Percentiles rank a stretch among this genome's conserved stretches.
Conservation (phyloP, 805 yeast species). For the Zygotorulaspora danielsina region DNA sequence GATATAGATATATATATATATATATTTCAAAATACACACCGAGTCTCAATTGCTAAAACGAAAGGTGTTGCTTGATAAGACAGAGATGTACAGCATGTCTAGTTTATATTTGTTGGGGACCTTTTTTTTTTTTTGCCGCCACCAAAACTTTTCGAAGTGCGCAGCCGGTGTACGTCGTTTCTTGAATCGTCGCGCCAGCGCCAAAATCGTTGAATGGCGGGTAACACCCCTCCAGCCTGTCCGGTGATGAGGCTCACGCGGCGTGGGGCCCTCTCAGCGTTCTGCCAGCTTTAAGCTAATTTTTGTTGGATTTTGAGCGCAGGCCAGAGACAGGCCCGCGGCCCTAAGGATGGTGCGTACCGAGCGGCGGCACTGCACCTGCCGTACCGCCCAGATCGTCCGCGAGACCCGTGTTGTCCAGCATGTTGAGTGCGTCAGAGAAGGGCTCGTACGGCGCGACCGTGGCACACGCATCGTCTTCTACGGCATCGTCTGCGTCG, state of each 20-base stretch:
- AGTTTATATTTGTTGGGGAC: conserved; percentile 3
- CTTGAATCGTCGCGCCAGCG: conserved; percentile 1
- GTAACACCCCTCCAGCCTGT: neutral
- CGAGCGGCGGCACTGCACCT: neutral
- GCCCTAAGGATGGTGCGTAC: neutral
- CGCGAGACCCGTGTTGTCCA: conserved; percentile 8
- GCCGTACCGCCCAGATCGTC: conserved; percentile 4
- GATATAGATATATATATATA: conserved; percentile 1
- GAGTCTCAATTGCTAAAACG: neutral
- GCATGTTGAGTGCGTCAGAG: conserved; percentile 4
- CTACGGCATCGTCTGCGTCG: conserved; percentile 4
- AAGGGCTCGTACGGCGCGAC: conserved; percentile 4
- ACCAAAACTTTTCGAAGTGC: conserved; percentile 2
- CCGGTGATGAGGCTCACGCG: no score
- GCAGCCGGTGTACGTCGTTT: no score
- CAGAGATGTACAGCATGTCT: neutral
- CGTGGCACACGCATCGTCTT: neutral
- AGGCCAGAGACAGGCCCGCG: neutral
- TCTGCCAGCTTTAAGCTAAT: no score
- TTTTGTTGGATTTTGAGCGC: conserved; percentile 3
- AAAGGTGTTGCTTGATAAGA: neutral
- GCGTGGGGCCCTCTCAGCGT: no score
- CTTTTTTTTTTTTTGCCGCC: conserved; percentile 3
- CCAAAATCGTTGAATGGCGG: conserved; percentile 2
- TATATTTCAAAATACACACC: neutral